Evolutionary conservation across 1,284 basidiomycete species (phyloP), one percentile per base, ranked within the genome.

Genomic region (Ganoderma leucocontextum): DNA sequence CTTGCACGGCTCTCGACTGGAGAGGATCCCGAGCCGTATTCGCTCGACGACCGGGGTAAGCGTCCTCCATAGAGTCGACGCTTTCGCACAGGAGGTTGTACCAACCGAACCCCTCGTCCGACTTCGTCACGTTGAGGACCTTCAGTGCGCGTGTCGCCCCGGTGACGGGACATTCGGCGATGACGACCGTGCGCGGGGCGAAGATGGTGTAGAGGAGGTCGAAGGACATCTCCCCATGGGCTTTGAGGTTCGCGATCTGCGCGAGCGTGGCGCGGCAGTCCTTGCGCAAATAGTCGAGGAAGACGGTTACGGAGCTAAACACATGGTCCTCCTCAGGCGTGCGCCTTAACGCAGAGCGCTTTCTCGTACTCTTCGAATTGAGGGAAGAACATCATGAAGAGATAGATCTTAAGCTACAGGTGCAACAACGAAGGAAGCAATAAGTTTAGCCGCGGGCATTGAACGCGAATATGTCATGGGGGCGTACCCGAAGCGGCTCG

Each of bases 181-280:
- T 35, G 36, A 72, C 38, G 63, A 67, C 63, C 6, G 65, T 63
- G n/a, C 68, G 65, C 22, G 70, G 70, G 33, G 69, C 63, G 49
- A 72, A 61, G 59, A 72, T 53, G 12, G 67, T 60, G 75, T 86
- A 86, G 47, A 89, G 80, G 25, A 86, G 80, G 17, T 86, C 82
- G 72, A 82, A 89, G 3, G 85, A 86, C 71, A 89, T 89, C 73
- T 89, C 87, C 6, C 80, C 82, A 65, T 87, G 85, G 0, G 83
- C 72, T 10, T 80, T 84, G 44, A 89, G 81, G 41, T 81, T 81
- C 1, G 81, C 76, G 70, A 89, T 81, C 29, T 78, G 82, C 4
- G 79, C 76, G 60, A 89, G 76, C 0, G 84, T 87, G 17, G 78
- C 75, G 58, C 79, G 79, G 75, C 86, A 88, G 70, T 89, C 86